Evolutionary conservation across 1,139 yeast genomes (phyloP).

Genomic region (Blastobotrys indianensis): DNA sequence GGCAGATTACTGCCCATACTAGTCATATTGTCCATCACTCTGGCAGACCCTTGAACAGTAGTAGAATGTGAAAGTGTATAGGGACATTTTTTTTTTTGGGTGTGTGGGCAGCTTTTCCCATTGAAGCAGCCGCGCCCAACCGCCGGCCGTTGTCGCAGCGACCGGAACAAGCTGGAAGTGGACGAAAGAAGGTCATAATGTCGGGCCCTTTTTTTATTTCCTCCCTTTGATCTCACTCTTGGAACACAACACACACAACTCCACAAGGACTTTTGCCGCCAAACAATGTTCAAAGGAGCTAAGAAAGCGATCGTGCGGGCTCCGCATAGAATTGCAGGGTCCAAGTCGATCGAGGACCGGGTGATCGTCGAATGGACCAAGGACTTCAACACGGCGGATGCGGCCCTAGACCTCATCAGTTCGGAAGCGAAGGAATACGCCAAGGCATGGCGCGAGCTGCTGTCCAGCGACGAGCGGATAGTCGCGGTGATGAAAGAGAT

Average conservation of each 20-base stretch:
- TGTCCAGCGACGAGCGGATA: conserved; percentile 35
- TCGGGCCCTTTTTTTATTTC: too few relatives aligned
- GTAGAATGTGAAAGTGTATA: too few relatives aligned
- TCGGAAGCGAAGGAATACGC: conserved; percentile 36
- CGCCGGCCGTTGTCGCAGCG: too few relatives aligned
- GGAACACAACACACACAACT: too few relatives aligned
- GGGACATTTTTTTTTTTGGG: too few relatives aligned
- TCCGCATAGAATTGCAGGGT: conserved; percentile 32
- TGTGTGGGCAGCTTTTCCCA: too few relatives aligned
- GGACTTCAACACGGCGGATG: conserved; percentile 42
- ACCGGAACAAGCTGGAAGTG: too few relatives aligned
- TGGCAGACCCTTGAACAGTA: too few relatives aligned
- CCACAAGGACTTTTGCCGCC: too few relatives aligned
- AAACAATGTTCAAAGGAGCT: conserved; percentile 32
- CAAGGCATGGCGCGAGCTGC: conserved; percentile 38
- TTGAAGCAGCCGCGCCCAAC: too few relatives aligned
- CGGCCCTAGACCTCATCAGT: conserved; percentile 41
- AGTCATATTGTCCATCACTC: conserved; percentile 4
- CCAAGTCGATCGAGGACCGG: conserved; percentile 42
- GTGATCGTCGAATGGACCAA: conserved; percentile 44
- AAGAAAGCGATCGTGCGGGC: conserved; percentile 35
- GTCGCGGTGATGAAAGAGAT: conserved; percentile 34
- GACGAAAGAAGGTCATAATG: too few relatives aligned
- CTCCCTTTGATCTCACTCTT: too few relatives aligned
- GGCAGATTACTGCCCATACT: conserved; percentile 7